Evolutionary conservation across 1,284 basidiomycete genomes (phyloP), one percentile per base, ranked within the genome.

Genomic region (Porodaedalea pini): DNA sequence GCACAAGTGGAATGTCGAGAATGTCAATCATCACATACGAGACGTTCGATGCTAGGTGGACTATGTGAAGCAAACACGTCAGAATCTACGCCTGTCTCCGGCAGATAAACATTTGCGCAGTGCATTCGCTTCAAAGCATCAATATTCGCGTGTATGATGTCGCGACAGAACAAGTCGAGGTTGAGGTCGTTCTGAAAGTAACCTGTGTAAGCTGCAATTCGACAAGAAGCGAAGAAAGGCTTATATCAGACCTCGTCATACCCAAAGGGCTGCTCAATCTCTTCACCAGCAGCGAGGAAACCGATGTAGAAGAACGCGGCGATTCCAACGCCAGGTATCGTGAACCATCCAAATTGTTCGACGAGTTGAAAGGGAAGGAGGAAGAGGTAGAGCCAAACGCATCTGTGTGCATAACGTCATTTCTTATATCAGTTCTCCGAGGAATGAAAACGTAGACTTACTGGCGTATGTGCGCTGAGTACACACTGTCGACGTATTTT

Each of bases 181-280:
- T 86, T 82, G 43, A 85, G 76, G 63, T 85, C 83, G 64, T 84
- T 84, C 80, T 83, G 62, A 31, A 23, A 21, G n/a, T 17, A 57
- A 50, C n/a, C n/a, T n/a, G 41, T 19, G 21, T 56, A 21, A 21
- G 17, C 11, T 3, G 25, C 23, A 17, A 40, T 6, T 44, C n/a
- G 2, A 19, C 41, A 44, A 19, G 52, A 8, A 39, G 19, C 57
- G 43, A 15, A 44, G 31, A 31, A 10, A 4, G 45, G n/a, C n/a
- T n/a, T n/a, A 29, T 43, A 5, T 19, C 73, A 17, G 63, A 81
- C 79, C 53, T 82, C 79, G 60, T 83, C 81, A 61, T 83, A 84
- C 2, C 82, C 83, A 64, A 86, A 86, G 0, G 83, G 83, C 66
- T 86, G 83, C 65, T 86, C 84, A 51, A 85, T 83, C 65, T 85